These are phyloP conservation scores for Hanseniaspora thailandica DNA, from an alignment of 805 yeast genomes.

Conservation along the genomic window DNA sequence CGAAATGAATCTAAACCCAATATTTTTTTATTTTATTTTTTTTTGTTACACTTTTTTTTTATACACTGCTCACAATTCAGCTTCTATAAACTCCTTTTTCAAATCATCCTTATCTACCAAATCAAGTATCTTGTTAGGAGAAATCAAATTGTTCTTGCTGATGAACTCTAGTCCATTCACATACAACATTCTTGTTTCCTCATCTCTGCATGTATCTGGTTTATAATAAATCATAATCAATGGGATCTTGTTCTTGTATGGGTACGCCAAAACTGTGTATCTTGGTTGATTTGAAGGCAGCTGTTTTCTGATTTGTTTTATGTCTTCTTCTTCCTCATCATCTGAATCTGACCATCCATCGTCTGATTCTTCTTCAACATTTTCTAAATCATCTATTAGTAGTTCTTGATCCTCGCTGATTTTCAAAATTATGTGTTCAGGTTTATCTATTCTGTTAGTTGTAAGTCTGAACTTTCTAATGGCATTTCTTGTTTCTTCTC, in stretches of 20 bases:
- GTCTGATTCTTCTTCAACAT: slow-evolving; percentile 41
- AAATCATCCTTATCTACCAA: slow-evolving; percentile 24
- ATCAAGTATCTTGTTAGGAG: slow-evolving; percentile 41
- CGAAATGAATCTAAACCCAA: no score
- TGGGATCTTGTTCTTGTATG: slow-evolving; percentile 54
- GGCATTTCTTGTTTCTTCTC: slow-evolving; percentile 46
- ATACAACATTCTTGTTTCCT: slow-evolving; percentile 71
- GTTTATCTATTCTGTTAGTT: slow-evolving; percentile 49
- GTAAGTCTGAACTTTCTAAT: slow-evolving; percentile 64
- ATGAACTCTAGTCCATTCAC: slow-evolving; percentile 82
- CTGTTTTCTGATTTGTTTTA: slow-evolving; percentile 42
- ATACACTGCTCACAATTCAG: neutral
- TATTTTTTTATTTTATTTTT: neutral
- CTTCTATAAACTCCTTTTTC: slow-evolving; percentile 23
- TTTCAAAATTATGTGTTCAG: slow-evolving; percentile 46
- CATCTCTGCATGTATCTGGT: slow-evolving; percentile 70
- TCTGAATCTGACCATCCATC: slow-evolving; percentile 40
- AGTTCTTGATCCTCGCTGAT: slow-evolving; percentile 28
- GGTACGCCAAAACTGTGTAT: slow-evolving; percentile 64
- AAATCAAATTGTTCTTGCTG: slow-evolving; percentile 50
- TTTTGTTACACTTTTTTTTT: neutral
- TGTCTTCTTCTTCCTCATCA: slow-evolving; percentile 34
- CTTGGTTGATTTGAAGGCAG: slow-evolving; percentile 76
- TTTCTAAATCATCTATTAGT: slow-evolving; percentile 31
- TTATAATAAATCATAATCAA: slow-evolving; percentile 75